phyloP scores from a whole-genome alignment of 116 monocot species.

The Papilionanthe hybrid region DNA sequence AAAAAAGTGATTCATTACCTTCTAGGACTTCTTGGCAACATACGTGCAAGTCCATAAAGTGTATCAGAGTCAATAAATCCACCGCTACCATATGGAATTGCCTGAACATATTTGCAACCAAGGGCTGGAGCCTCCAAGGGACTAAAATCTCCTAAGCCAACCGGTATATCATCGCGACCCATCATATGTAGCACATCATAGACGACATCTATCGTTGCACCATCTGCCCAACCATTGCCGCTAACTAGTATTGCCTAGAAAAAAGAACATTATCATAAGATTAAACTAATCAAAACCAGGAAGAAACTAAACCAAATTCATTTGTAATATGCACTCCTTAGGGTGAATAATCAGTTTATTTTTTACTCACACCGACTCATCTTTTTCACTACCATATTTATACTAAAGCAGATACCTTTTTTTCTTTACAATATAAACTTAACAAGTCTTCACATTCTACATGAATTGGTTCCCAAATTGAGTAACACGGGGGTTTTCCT shows the following conservation, averaged over 20 bases:
- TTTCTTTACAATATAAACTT: not conserved
- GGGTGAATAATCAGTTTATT: no score
- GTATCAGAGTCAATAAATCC: constrained; percentile 86
- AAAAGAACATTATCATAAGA: not conserved
- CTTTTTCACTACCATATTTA: not conserved
- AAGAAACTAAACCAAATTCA: no score
- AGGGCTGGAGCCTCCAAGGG: constrained; percentile 45
- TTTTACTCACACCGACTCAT: no score
- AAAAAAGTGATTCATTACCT: constrained; percentile 31
- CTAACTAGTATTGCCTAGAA: constrained; percentile 74
- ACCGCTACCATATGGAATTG: constrained; percentile 73
- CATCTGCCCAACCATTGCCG: constrained; percentile 85
- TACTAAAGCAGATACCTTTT: not conserved
- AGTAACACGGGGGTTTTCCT: not conserved
- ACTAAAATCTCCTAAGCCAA: constrained; percentile 61
- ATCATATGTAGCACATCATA: constrained; percentile 97
- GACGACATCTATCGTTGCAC: constrained; percentile 74
- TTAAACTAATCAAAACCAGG: no score
- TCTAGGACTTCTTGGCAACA: constrained; percentile 78
- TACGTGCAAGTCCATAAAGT: constrained; percentile 71
- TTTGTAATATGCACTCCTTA: no score
- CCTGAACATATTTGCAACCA: constrained; percentile 56
- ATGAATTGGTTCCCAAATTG: not conserved
- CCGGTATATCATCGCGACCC: constrained; percentile 88
- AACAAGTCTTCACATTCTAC: not conserved